These are phyloP conservation scores for Cochlearia excelsa DNA, from an alignment of 345 rosid genomes.

Conservation along the genomic window DNA sequence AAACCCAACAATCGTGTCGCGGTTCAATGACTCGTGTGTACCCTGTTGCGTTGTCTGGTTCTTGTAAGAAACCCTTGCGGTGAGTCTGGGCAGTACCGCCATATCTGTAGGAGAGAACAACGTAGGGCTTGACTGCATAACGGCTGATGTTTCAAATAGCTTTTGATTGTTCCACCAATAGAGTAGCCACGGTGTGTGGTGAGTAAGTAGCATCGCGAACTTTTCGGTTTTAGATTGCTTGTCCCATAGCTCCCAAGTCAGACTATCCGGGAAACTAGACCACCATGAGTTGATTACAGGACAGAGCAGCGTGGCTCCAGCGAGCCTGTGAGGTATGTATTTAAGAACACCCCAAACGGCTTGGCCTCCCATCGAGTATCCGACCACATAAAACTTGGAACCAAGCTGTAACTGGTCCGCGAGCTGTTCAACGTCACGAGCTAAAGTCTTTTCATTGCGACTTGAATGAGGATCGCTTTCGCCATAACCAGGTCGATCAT, in stretches of 20 bases:
- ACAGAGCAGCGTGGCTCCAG: conserved; percentile 48
- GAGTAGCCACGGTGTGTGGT: conserved; percentile 53
- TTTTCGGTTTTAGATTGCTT: conserved; percentile 43
- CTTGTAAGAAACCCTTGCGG: conserved; percentile 44
- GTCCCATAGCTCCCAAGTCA: conserved; percentile 51
- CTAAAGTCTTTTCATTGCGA: conserved; percentile 62
- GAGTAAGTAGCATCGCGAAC: conserved; percentile 48
- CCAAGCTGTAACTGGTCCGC: conserved; percentile 83
- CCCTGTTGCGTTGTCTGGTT: conserved; percentile 50
- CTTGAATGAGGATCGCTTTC: conserved; percentile 31
- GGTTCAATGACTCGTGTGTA: conserved; percentile 46
- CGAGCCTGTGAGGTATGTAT: conserved; percentile 67
- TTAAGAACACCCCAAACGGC: conserved; percentile 56
- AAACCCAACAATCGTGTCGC: conserved; percentile 46
- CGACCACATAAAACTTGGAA: conserved; percentile 56
- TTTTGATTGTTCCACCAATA: conserved; percentile 66
- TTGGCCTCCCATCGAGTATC: conserved; percentile 43
- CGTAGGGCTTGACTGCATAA: conserved; percentile 24
- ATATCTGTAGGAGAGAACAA: conserved; percentile 43
- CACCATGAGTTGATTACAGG: conserved; percentile 62
- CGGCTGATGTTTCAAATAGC: conserved; percentile 43
- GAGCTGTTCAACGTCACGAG: conserved; percentile 71
- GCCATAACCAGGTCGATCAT: conserved; percentile 73
- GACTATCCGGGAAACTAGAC: conserved; percentile 49
- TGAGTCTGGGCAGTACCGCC: conserved; percentile 29